These are phyloP conservation scores for Gastrolobium bilobum DNA, from an alignment of 306 rosid genomes.

Conservation along the genomic window DNA sequence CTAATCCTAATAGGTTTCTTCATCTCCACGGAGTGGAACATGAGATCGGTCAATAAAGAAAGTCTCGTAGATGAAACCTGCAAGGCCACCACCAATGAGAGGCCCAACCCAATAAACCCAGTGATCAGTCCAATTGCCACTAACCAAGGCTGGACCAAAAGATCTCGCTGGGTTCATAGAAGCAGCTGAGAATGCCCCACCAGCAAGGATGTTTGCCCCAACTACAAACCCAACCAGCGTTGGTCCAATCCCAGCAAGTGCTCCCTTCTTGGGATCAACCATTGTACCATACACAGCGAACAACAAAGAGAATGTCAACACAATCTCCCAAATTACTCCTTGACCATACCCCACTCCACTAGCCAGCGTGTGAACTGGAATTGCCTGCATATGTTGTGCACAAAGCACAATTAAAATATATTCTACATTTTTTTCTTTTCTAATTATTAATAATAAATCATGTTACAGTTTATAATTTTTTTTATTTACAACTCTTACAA, in stretches of 20 bases:
- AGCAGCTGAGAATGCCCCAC: constrained; percentile 81
- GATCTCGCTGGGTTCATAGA: constrained; percentile 96
- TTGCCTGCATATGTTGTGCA: constrained; percentile 53
- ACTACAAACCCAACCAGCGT: constrained; percentile 77
- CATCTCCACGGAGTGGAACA: constrained; percentile 54
- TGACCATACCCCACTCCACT: constrained; percentile 76
- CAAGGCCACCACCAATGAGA: constrained; percentile 89
- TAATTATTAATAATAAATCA: too few species aligned
- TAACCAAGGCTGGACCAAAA: constrained; percentile 89
- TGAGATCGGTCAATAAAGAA: constrained; percentile 75
- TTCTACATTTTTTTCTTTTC: too few species aligned
- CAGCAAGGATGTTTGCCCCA: constrained; percentile 88
- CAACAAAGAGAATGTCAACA: constrained; percentile 80
- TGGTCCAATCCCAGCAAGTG: constrained; percentile 80
- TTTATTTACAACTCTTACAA: too few species aligned
- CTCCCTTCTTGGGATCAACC: constrained; percentile 87
- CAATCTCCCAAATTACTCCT: constrained; percentile 87
- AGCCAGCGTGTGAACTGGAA: constrained; percentile 79
- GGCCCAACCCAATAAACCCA: constrained; percentile 99
- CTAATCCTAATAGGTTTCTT: constrained; percentile 37
- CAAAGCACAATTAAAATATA: background rate
- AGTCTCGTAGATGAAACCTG: constrained; percentile 76
- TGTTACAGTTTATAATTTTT: too few species aligned
- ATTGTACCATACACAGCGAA: constrained; percentile 84
- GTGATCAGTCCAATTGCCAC: constrained; percentile 84